Base-by-base conservation (phyloP, 2,329 filamentous ascomycete species). In the Pestalotiopsis fici region DNA sequence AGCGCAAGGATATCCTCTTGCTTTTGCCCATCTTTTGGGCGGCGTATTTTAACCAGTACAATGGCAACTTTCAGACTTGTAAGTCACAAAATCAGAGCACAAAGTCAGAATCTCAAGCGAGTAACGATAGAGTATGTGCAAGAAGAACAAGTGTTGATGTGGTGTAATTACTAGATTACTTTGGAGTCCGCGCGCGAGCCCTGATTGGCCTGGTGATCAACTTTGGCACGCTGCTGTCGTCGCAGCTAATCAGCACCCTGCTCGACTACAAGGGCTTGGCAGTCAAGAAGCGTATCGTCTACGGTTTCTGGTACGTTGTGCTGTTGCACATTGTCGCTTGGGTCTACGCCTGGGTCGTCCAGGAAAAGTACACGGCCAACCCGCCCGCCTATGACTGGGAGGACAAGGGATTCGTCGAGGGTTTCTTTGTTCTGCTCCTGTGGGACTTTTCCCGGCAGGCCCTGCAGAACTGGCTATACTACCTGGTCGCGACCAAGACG, bases 1-100 rank as follows among this genome's bases (percentile, higher is more conserved):
- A 91, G 69, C 92, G 93, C 39, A 88, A 87, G 1, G 90, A 93
- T 69, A 88, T 90, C 0, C 88, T 92, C 0, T 93, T 91, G 71
- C 82, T 90, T 0, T 90, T 94, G 73, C 88, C 91, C 0, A 88
- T 94, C 0, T 92, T 91, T 78, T 93, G 91, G 78, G 93, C 91
- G 0, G 93, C 90, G 67, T 57, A 75, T 61, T 77, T 77, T 79
- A 91, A 54, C 82, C 84, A 50, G 71, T 80, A 81, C 66, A 77
- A 66, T 35, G 80, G 82, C 61, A 85, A 86, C 70, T 87, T 86
- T 69, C 80, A 85, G 65, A 80, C 83, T 0, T 86, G 43, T 50
- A 50, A 50, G 43, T 50, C 11, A n/a, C 18, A 50, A 23, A 9
- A 4, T n/a, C n/a, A 7, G 2, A n/a, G 31, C 3, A 11, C 31